Percentiles rank a stretch among this genome's conserved stretches.
These are phyloP conservation scores for Paecilomyces niveus DNA, from an alignment of 2,329 filamentous ascomycete species.

Conservation along the genomic window DNA sequence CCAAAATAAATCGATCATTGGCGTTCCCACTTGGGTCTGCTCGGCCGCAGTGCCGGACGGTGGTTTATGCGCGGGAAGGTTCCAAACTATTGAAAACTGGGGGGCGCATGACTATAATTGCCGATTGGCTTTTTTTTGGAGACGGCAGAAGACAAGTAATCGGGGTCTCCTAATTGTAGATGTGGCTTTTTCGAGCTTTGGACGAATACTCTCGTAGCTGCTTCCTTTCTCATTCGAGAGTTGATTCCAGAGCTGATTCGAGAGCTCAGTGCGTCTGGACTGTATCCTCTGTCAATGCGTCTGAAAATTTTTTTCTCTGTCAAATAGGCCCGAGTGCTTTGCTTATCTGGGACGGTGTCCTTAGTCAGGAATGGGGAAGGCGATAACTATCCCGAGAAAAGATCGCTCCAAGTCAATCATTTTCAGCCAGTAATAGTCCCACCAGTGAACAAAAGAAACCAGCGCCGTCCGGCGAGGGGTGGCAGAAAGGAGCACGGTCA, in stretches of 20 bases:
- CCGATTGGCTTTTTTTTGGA: not conserved
- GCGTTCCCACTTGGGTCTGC: not conserved
- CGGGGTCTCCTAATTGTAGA: too few relatives aligned
- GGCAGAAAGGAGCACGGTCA: not conserved
- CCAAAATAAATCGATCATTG: not conserved
- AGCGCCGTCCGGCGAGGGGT: not conserved
- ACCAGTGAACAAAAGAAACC: not conserved
- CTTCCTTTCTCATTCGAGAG: too few relatives aligned
- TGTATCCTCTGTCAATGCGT: not conserved
- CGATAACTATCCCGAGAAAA: not conserved
- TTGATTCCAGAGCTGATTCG: not conserved
- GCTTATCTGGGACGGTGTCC: not conserved
- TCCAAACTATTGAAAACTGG: not conserved
- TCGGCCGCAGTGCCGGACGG: not conserved
- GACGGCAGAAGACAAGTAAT: not conserved
- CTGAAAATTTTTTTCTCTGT: not conserved
- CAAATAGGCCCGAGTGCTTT: not conserved
- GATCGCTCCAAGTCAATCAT: not conserved
- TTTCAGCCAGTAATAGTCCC: not conserved
- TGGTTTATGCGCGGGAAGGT: not conserved
- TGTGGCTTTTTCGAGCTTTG: not conserved
- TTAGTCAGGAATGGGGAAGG: not conserved
- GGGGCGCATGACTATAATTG: not conserved
- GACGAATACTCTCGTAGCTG: not conserved
- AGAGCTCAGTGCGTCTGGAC: not conserved